Percentiles rank a stretch among this genome's conserved stretches.
Evolutionary conservation across 257 asterid genomes (phyloP).

Genomic region (Misopates orontium): DNA sequence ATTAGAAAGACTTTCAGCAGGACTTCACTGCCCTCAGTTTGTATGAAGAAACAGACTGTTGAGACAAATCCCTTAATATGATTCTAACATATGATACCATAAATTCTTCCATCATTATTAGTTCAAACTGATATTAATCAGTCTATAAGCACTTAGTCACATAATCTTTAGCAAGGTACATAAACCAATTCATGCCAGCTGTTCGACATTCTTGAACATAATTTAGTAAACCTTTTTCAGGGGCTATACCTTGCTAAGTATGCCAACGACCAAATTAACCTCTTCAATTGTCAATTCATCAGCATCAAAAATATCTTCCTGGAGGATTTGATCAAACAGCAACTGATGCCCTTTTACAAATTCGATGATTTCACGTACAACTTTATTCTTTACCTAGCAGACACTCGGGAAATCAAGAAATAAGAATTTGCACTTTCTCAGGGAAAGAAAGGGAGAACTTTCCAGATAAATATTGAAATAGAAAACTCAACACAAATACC

Average conservation of each 20-base stretch:
- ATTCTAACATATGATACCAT: neutral
- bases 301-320: conserved; percentile 67
- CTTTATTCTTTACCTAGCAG: conserved; percentile 83
- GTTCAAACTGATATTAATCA: conserved; percentile 8
- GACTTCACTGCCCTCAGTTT: conserved; percentile 13
- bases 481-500: neutral
- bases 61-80: conserved; percentile 20
- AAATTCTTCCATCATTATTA: conserved; percentile 7
- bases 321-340: conserved; percentile 88
- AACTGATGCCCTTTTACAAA: conserved; percentile 75
- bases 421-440: conserved; percentile 8
- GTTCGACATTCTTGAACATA: conserved; percentile 20
- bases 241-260: conserved; percentile 78
- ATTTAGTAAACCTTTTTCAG: conserved; percentile 8
- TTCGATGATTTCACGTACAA: conserved; percentile 83
- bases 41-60: conserved; percentile 4
- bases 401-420: conserved; percentile 23
- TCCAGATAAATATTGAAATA: conserved; percentile 9
- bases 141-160: conserved; percentile 1
- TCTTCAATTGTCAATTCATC: conserved; percentile 80
- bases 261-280: conserved; percentile 71
- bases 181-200: conserved; percentile 8
- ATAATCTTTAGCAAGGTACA: conserved; percentile 18
- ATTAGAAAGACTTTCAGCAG: conserved; percentile 29
- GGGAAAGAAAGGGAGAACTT: conserved; percentile 5